phyloP scores from a whole-genome alignment of 2,329 filamentous ascomycete species.

The Phialophora macrospora region DNA sequence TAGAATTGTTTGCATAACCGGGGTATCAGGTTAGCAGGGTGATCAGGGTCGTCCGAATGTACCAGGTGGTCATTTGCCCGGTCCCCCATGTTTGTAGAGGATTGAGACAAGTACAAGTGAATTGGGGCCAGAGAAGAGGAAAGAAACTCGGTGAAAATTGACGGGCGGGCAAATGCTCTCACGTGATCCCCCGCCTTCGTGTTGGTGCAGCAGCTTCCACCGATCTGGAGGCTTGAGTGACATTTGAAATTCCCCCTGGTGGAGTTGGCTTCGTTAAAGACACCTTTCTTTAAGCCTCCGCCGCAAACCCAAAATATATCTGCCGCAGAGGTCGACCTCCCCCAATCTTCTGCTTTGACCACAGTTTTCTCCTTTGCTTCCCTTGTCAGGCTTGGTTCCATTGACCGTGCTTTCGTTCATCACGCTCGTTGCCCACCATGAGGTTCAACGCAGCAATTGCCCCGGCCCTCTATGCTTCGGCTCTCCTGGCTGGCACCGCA shows the following conservation, averaged over 20 bases:
- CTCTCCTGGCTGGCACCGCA: slow-evolving; percentile 69
- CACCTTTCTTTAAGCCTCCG: slow-evolving; percentile 33
- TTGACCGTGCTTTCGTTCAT: slow-evolving; percentile 25
- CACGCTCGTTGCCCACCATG: slow-evolving; percentile 62
- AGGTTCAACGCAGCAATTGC: slow-evolving; percentile 81
- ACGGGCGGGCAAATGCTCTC: neutral
- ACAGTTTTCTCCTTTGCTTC: slow-evolving; percentile 32
- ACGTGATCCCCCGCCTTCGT: slow-evolving; percentile 21
- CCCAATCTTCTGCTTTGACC: slow-evolving; percentile 25
- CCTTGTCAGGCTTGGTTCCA: slow-evolving; percentile 30
- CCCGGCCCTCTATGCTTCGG: slow-evolving; percentile 70
- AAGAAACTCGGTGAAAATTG: slow-evolving; percentile 15
- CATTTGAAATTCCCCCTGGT: slow-evolving; percentile 24
- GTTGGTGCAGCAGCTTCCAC: slow-evolving; percentile 12
- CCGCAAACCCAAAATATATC: slow-evolving; percentile 6
- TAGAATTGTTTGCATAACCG: slow-evolving; percentile 95
- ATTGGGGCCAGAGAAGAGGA: slow-evolving; percentile 8
- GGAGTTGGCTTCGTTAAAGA: slow-evolving; percentile 35
- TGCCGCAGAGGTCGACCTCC: neutral
- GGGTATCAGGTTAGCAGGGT: slow-evolving; percentile 94
- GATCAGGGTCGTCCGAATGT: slow-evolving; percentile 70
- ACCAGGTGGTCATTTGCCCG: slow-evolving; percentile 60
- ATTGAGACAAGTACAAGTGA: neutral
- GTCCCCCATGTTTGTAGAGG: slow-evolving; percentile 16
- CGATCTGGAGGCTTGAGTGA: slow-evolving; percentile 11